phyloP scores from a whole-genome alignment of 2,329 filamentous ascomycete species.

The Gnomoniopsis smithogilvyi region DNA sequence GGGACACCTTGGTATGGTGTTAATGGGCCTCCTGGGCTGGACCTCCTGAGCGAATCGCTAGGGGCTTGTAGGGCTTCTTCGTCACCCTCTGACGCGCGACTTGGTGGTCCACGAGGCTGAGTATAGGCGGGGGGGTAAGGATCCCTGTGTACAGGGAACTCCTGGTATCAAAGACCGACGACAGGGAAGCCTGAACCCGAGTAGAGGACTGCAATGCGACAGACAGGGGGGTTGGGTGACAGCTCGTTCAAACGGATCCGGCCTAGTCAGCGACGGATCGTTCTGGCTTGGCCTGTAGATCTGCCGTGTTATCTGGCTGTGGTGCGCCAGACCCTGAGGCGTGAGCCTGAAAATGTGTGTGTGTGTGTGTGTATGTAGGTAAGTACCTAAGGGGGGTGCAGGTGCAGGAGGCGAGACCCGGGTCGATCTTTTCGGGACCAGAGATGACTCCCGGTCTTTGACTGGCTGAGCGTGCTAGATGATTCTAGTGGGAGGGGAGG shows the following conservation, averaged over 20 bases:
- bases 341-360: constrained; percentile 5
- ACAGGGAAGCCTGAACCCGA: constrained; percentile 5
- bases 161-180: not conserved
- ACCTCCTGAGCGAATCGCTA: constrained; percentile 15
- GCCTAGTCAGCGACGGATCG: constrained; percentile 15
- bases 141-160: constrained; percentile 1
- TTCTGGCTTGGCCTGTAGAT: constrained; percentile 14
- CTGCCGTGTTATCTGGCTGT: not conserved
- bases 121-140: constrained; percentile 12
- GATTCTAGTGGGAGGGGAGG: constrained; percentile 8
- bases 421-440: constrained; percentile 15
- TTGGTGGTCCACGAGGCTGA: constrained; percentile 19
- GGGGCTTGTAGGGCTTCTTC: constrained; percentile 18
- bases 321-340: too few relatives aligned
- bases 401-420: constrained; percentile 17
- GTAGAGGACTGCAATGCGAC: not conserved
- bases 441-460: not conserved
- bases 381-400: not conserved
- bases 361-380: not conserved
- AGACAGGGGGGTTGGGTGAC: not conserved
- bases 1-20: constrained; percentile 14
- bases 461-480: constrained; percentile 16
- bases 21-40: not conserved
- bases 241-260: not conserved
- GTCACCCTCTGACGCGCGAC: constrained; percentile 18